Conservation (phyloP, 2,329 filamentous ascomycete genomes). For the Penicillium polonicum region DNA sequence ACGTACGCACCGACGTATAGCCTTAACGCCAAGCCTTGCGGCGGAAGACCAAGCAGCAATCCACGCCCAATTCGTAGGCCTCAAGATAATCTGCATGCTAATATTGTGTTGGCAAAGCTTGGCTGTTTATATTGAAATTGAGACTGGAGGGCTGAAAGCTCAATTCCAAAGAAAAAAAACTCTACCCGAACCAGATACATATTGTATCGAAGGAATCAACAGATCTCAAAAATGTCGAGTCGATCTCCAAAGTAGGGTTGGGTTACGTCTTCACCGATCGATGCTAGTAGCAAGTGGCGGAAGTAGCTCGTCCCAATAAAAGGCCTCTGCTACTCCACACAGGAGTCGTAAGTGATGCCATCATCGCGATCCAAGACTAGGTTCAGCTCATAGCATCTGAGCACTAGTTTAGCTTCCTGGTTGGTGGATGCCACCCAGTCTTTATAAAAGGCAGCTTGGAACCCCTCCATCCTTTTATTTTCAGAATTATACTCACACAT, state of each 20-base stretch:
- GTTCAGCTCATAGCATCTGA: neutral
- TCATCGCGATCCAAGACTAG: neutral
- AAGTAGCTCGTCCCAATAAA: neutral
- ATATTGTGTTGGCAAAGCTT: neutral
- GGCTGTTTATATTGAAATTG: neutral
- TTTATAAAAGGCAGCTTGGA: neutral
- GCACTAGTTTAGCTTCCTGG: neutral
- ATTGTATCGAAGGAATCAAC: neutral
- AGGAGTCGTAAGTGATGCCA: conserved; percentile 2
- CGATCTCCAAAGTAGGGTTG: neutral
- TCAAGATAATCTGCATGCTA: neutral
- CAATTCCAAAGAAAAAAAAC: too few species aligned
- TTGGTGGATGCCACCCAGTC: neutral
- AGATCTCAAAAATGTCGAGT: neutral
- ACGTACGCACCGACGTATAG: conserved; percentile 3
- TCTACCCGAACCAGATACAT: neutral
- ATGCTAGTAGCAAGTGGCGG: neutral
- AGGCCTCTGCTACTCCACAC: neutral
- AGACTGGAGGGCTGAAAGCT: neutral
- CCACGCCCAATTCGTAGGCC: neutral
- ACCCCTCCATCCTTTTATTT: neutral
- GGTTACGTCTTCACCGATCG: neutral
- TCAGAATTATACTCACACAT: neutral
- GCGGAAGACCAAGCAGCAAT: neutral
- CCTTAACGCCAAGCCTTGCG: conserved; percentile 3